Conservation (phyloP, 2,329 filamentous ascomycete species). For the Aphanoascus verrucosus region DNA sequence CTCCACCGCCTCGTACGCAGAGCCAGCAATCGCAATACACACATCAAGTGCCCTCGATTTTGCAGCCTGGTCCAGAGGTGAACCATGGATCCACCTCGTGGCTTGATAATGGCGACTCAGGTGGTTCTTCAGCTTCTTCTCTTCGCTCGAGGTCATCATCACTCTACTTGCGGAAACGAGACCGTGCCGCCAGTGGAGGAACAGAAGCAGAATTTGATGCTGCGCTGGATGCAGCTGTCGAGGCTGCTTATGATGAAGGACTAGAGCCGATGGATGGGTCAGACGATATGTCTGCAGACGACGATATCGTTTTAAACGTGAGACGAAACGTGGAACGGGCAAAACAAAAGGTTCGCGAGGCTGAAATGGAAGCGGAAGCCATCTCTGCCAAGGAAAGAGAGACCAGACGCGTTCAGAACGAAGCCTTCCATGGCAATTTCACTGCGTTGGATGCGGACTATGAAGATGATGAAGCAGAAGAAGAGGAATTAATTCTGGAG, state of each 20-base stretch:
- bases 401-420: slow-evolving; percentile 36
- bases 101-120: slow-evolving; percentile 89
- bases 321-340: slow-evolving; percentile 61
- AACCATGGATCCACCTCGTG: slow-evolving; percentile 80
- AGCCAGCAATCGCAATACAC: slow-evolving; percentile 6
- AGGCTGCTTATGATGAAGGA: slow-evolving; percentile 88
- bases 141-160: slow-evolving; percentile 71
- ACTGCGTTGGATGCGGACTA: slow-evolving; percentile 35
- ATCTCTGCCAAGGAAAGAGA: slow-evolving; percentile 52
- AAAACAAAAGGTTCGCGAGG: slow-evolving; percentile 63
- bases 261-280: slow-evolving; percentile 52
- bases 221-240: slow-evolving; percentile 86
- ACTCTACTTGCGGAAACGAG: slow-evolving; percentile 55
- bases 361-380: slow-evolving; percentile 57
- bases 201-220: slow-evolving; percentile 90
- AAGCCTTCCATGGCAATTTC: slow-evolving; percentile 18
- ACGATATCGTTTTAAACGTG: slow-evolving; percentile 39
- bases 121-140: slow-evolving; percentile 66
- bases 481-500: slow-evolving; percentile 66
- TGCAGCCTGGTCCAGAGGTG: slow-evolving; percentile 46
- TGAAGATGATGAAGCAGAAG: slow-evolving; percentile 55
- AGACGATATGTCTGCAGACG: slow-evolving; percentile 9
- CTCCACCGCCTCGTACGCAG: background rate
- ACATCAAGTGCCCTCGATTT: background rate
- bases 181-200: slow-evolving; percentile 55